A percentile compares a stretch with the other conserved stretches of the same genome.
Conservation (phyloP, 1,139 yeast species). For the Debaryomyces psychrophilus region DNA sequence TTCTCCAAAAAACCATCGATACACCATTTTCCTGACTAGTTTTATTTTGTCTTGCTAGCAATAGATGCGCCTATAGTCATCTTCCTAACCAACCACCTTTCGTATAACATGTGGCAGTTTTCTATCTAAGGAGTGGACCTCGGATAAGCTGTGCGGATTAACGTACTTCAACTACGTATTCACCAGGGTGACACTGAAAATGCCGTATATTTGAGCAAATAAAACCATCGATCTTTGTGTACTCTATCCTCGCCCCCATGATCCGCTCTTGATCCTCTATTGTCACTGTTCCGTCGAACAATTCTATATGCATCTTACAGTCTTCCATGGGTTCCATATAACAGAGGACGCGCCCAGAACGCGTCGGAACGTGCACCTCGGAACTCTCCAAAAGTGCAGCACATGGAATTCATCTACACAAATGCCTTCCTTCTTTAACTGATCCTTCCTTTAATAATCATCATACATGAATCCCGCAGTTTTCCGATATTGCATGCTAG, state of each 20-base stretch:
- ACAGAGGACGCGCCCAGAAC: background rate
- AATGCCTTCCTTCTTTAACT: background rate
- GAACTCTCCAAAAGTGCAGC: background rate
- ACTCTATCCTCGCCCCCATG: background rate
- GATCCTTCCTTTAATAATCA: background rate
- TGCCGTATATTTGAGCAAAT: background rate
- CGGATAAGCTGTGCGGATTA: background rate
- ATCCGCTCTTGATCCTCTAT: too few relatives aligned
- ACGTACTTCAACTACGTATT: background rate
- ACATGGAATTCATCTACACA: background rate
- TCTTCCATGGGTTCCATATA: background rate
- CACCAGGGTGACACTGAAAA: too few relatives aligned
- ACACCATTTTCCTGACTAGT: too few relatives aligned
- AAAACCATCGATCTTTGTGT: background rate
- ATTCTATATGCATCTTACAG: background rate
- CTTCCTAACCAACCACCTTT: background rate
- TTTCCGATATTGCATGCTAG: background rate
- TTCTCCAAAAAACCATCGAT: too few relatives aligned
- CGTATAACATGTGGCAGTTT: background rate
- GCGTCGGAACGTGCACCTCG: slow-evolving; percentile 2
- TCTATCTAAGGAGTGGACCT: background rate
- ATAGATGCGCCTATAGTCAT: background rate
- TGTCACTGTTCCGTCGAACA: background rate
- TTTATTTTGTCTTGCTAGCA: background rate
- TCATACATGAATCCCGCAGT: background rate